phyloP scores from a whole-genome alignment of 1,284 basidiomycete species.

The Meira miltonrushii region DNA sequence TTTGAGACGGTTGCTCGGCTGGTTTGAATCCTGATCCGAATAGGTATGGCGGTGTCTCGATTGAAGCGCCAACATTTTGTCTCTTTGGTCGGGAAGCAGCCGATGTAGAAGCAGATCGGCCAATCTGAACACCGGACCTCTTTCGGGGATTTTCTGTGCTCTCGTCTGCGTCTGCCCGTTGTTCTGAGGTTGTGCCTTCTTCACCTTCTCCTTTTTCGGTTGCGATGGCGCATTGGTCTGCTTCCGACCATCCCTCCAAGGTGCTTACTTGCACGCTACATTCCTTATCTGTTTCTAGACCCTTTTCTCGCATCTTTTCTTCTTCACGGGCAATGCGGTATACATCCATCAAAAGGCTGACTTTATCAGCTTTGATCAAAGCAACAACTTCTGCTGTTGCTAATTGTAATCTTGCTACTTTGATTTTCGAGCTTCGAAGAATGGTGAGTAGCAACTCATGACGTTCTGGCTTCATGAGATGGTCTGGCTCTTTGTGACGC shows the following conservation, averaged over 20 bases:
- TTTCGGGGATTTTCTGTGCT: not conserved
- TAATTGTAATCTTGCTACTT: slow-evolving; percentile 55
- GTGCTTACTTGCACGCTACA: slow-evolving; percentile 40
- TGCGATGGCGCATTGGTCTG: slow-evolving; percentile 5
- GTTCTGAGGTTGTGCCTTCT: not conserved
- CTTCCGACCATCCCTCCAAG: slow-evolving; percentile 33
- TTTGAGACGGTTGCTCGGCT: not conserved
- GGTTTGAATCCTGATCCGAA: not conserved
- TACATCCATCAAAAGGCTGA: slow-evolving; percentile 56
- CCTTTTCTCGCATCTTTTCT: slow-evolving; percentile 35
- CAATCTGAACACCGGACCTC: not conserved
- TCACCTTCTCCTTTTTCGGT: slow-evolving; percentile 1
- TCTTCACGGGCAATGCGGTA: slow-evolving; percentile 56
- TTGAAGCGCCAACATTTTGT: not conserved
- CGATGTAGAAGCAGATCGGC: slow-evolving; percentile 8
- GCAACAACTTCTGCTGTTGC: slow-evolving; percentile 57
- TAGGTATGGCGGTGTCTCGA: no score
- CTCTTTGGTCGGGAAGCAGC: not conserved
- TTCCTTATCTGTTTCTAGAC: slow-evolving; percentile 21
- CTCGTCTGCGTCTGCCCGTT: not conserved
- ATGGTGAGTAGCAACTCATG: slow-evolving; percentile 55
- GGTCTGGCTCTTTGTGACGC: slow-evolving; percentile 59
- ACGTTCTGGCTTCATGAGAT: slow-evolving; percentile 56
- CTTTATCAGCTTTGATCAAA: slow-evolving; percentile 55
- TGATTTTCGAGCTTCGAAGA: slow-evolving; percentile 52